Evolutionary conservation across 306 rosid genomes (phyloP).

Genomic region (Hippophae tibetana): DNA sequence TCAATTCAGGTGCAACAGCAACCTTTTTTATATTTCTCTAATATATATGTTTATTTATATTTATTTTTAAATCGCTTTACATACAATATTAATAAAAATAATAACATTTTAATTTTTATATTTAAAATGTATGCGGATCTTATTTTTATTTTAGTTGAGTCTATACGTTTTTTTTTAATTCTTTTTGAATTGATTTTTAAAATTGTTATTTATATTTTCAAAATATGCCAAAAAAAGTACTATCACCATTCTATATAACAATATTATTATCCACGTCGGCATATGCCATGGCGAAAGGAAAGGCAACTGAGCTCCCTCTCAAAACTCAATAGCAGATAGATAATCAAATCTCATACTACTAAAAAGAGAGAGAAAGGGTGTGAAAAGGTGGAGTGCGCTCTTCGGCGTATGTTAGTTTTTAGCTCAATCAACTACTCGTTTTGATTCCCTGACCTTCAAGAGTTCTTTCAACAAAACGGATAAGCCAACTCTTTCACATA

Average conservation of each 20-base stretch:
- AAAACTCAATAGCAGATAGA: conserved; percentile 10
- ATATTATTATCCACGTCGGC: background rate
- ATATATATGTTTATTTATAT: no score
- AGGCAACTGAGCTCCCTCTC: background rate
- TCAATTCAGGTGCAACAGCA: no score
- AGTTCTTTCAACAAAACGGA: conserved; percentile 14
- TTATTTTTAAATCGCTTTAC: no score
- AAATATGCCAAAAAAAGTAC: no score
- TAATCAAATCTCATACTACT: background rate
- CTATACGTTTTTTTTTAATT: no score
- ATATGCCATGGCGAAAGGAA: background rate
- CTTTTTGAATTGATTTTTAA: no score
- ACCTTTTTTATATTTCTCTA: no score
- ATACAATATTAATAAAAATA: no score
- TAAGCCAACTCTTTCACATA: conserved; percentile 25
- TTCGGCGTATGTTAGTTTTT: conserved; percentile 1
- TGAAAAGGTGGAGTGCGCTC: conserved; percentile 13
- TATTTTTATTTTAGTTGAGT: no score
- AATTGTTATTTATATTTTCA: no score
- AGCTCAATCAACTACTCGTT: conserved; percentile 1
- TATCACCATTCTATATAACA: background rate
- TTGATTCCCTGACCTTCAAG: conserved; percentile 25
- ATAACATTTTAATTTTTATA: no score
- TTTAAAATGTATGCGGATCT: no score
- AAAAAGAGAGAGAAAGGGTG: conserved; percentile 4